Evolutionary conservation across 2,329 filamentous ascomycete genomes (phyloP).

Genomic region (Diaporthe sp.): DNA sequence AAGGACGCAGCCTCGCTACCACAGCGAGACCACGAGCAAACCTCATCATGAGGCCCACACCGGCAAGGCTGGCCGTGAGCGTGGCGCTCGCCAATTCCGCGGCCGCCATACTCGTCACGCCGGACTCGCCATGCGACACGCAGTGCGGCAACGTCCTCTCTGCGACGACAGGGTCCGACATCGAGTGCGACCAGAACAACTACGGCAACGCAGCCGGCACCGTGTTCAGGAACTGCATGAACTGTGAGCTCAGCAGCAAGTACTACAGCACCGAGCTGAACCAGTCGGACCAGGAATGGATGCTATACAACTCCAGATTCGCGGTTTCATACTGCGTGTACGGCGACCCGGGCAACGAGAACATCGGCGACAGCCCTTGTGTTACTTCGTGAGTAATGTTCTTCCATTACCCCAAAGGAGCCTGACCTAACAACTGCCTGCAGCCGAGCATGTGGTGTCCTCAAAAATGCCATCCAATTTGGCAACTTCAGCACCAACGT

Average conservation of each 20-base stretch:
- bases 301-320: constrained; percentile 72
- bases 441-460: constrained; percentile 67
- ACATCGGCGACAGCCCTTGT: constrained; percentile 61
- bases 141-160: constrained; percentile 68
- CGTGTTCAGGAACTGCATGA: constrained; percentile 66
- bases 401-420: background rate
- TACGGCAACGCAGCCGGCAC: constrained; percentile 58
- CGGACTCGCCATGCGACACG: constrained; percentile 63
- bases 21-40: background rate
- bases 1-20: background rate
- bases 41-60: constrained; percentile 38
- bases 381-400: constrained; percentile 61
- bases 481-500: constrained; percentile 62
- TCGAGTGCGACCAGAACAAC: constrained; percentile 60
- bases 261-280: constrained; percentile 55
- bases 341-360: constrained; percentile 59
- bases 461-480: constrained; percentile 62
- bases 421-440: constrained; percentile 44
- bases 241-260: constrained; percentile 65
- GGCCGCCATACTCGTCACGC: constrained; percentile 57
- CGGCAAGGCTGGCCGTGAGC: constrained; percentile 34
- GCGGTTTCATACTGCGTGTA: constrained; percentile 69
- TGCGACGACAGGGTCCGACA: constrained; percentile 59
- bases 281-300: constrained; percentile 66
- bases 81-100: constrained; percentile 44